Evolutionary conservation across 2,329 filamentous ascomycete species (phyloP), one percentile per base, ranked within the genome.

Genomic region (Mycosphaerella sp.): DNA sequence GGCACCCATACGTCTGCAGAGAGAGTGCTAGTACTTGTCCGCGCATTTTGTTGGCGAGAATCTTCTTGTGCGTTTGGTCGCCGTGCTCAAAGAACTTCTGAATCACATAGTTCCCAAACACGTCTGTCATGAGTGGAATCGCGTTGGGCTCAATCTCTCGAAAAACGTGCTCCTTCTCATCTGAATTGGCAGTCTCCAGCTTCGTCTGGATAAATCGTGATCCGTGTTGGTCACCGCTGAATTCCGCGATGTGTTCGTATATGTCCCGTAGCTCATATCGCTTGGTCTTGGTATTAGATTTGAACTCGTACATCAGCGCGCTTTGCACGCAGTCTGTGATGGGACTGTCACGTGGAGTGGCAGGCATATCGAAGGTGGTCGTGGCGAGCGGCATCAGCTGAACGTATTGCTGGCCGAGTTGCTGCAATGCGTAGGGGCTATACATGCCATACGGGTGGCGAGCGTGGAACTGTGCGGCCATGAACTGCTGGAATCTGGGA

Each of bases 21-120:
- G 91, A 95, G 48, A 98, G 74, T 32, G 84, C 80, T 44, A 87
- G 75, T 10, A 97, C 83, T 66, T 91, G 87, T 6, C 87, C 87
- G 69, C 86, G 88, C 90, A 97, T 96, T 70, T 87, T 84, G 59
- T 84, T 83, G 0, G 89, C 90, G 41, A 98, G 73, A 2, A 87
- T 79, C 70, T 86, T 90, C 76, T 98, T 98, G 74, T 98, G 93
- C 0, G 85, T 80, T 71, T 95, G 91, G 62, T 89, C 95, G 39
- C 93, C 92, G 69, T 97, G 89, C 69, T 97, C 92, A 59, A 97
- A 96, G 68, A 97, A 85, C 70, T 96, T 97, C 67, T 98, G 93
- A 39, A 97, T 91, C 36, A 98, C 93, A 67, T 97, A 98, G 70
- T 98, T 98, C 51, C 93, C 93, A 67, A 96, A 98, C 0, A 97